These are phyloP conservation scores for Pterocarpus santalinus DNA, from an alignment of 306 rosid species.

Conservation along the genomic window DNA sequence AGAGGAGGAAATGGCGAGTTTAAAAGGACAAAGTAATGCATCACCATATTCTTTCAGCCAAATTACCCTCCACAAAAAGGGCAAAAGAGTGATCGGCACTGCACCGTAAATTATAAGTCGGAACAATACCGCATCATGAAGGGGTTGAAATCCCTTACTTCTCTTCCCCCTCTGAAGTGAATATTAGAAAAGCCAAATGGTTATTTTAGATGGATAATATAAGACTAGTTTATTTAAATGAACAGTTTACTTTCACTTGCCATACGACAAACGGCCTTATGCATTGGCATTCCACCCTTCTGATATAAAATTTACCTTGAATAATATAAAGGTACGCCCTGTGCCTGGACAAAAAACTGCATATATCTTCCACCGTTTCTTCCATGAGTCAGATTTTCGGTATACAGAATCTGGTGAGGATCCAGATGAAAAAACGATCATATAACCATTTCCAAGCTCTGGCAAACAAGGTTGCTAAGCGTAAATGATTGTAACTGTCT, in stretches of 20 bases:
- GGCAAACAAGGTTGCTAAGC: conserved; percentile 41
- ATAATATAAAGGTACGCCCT: conserved; percentile 1
- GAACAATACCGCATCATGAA: too few relatives aligned
- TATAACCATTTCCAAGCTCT: conserved; percentile 42
- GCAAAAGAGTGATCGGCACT: too few relatives aligned
- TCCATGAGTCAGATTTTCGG: conserved; percentile 20
- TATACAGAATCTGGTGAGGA: conserved; percentile 44
- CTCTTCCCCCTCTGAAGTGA: too few relatives aligned
- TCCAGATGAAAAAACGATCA: conserved; percentile 30
- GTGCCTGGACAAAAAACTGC: conserved; percentile 17
- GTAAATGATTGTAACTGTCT: conserved; percentile 31
- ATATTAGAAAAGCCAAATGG: not conserved
- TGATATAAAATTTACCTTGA: not conserved
- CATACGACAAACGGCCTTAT: not conserved
- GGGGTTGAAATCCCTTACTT: too few relatives aligned
- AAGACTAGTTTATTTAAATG: not conserved
- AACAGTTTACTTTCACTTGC: too few relatives aligned
- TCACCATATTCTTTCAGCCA: too few relatives aligned
- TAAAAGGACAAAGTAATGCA: too few relatives aligned
- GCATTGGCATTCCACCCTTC: not conserved
- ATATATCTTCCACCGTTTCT: conserved; percentile 33
- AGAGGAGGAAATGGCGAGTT: too few relatives aligned
- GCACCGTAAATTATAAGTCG: too few relatives aligned
- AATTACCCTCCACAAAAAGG: too few relatives aligned
- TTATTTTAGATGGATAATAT: not conserved